Base-by-base conservation (phyloP, 768 basidiomycete species). In the Agrocybe praecox region DNA sequence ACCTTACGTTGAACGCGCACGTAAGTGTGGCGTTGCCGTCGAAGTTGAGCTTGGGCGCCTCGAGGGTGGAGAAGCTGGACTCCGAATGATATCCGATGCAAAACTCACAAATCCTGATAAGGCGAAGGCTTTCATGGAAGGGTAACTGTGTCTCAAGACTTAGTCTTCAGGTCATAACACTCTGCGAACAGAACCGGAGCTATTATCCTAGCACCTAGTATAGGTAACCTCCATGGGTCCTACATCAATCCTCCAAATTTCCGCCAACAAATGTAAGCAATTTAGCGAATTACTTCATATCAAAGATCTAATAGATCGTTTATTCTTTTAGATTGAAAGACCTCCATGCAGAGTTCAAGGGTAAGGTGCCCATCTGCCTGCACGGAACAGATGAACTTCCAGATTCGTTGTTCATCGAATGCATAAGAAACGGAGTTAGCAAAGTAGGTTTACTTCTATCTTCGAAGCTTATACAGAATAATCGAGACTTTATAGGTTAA, bases 31-130 rank as follows among this genome's bases (percentile, higher is more conserved):
- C 1, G 67, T 81, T 32, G 72, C 74, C 1, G 75, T 81, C 0
- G 79, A 81, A 54, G 78, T 81, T 18, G 79, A 81, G 61, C 72
- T 80, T 18, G 80, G 79, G 8, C 73, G 77, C 15, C 69, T 80
- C 23, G 80, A 81, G 61, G 79, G 80, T 2, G 79, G 79, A 4
- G 78, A 80, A 57, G 79, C 77, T n/a, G 79, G 80, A 18, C 68
- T 81, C 32, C 67, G 78, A 12, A 73, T 74, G 66, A 79, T 79
- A 17, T 77, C 74, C 2, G 77, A 79, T 52, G 74, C 78, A n/a
- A 80, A 79, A 61, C 73, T 80, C 49, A 80, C 80, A 2, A 67
- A 77, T 43, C 74, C 78, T 0, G 64, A 61, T 34, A 80, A 79
- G 62, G 79, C 79, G 0, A 68, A 72, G 24, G 57, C 65, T 2